These are phyloP conservation scores for Hypoxylon sp. DNA, from an alignment of 2,329 filamentous ascomycete species.

Conservation along the genomic window DNA sequence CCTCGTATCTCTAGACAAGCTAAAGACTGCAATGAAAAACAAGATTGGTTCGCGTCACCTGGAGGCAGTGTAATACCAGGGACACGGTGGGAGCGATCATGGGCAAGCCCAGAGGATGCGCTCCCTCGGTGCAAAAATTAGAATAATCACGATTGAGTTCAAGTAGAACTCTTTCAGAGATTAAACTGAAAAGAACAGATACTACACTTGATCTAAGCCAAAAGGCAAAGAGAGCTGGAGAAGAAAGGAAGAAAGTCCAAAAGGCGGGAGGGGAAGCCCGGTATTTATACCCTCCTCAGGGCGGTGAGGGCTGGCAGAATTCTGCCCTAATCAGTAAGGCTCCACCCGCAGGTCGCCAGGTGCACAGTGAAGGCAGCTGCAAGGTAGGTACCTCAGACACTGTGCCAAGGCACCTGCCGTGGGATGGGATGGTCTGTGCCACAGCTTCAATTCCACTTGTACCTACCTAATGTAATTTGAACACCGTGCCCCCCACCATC, in stretches of 20 bases:
- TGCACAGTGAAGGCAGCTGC: too few relatives aligned
- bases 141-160: slow-evolving; percentile 84
- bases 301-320: slow-evolving; percentile 34
- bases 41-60: slow-evolving; percentile 74
- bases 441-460: too few relatives aligned
- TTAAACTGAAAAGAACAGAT: slow-evolving; percentile 99
- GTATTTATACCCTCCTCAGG: slow-evolving; percentile 44
- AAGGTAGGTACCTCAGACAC: too few relatives aligned
- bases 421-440: not conserved
- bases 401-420: not conserved
- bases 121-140: slow-evolving; percentile 76
- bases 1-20: slow-evolving; percentile 69
- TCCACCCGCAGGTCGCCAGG: not conserved
- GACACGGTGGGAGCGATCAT: slow-evolving; percentile 77
- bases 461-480: too few relatives aligned
- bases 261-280: slow-evolving; percentile 17
- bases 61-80: slow-evolving; percentile 82
- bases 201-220: slow-evolving; percentile 91
- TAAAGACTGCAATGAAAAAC: slow-evolving; percentile 72
- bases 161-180: slow-evolving; percentile 86
- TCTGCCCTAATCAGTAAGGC: not conserved
- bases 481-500: too few relatives aligned
- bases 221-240: slow-evolving; percentile 67
- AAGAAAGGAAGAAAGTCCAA: slow-evolving; percentile 63
- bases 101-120: slow-evolving; percentile 79